Conservation (phyloP, 2,329 filamentous ascomycete genomes). For the Pseudogymnoascus sp. region DNA sequence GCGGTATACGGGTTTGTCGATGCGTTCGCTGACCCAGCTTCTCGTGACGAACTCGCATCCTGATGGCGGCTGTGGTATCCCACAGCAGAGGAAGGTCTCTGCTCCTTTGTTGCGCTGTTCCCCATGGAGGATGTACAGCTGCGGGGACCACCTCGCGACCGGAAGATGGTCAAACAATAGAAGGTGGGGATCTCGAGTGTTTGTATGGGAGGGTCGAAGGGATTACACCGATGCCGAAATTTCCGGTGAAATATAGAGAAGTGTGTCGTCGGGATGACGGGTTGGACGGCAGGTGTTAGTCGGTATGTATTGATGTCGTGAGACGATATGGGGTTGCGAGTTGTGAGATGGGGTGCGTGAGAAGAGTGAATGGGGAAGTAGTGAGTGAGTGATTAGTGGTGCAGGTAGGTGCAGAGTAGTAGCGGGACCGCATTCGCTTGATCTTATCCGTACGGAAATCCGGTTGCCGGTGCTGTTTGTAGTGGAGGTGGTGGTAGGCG, state of each 20-base stretch:
- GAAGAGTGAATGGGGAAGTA: too few relatives aligned
- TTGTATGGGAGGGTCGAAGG: not conserved
- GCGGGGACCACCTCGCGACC: constrained; percentile 8
- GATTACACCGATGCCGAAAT: constrained; percentile 6
- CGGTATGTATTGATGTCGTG: constrained; percentile 1
- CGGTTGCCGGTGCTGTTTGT: not conserved
- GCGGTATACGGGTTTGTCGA: constrained; percentile 21
- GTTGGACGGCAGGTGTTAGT: not conserved
- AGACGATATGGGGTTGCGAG: not conserved
- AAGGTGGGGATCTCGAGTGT: not conserved
- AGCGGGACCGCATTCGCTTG: constrained; percentile 7
- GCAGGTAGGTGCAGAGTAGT: not conserved
- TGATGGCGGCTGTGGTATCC: constrained; percentile 2
- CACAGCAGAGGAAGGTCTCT: not conserved
- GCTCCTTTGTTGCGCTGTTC: constrained; percentile 13
- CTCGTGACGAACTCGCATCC: constrained; percentile 19
- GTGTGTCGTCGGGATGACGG: not conserved
- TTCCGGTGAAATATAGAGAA: not conserved
- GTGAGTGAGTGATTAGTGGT: not conserved
- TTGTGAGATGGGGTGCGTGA: not conserved
- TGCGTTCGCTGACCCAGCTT: constrained; percentile 16
- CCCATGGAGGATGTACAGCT: constrained; percentile 13
- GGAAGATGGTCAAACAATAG: constrained; percentile 7
- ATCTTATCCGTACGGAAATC: constrained; percentile 8
- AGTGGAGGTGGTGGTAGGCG: not conserved